These are phyloP conservation scores for Curvularia lunata DNA, from an alignment of 2,329 filamentous ascomycete species.

Conservation along the genomic window DNA sequence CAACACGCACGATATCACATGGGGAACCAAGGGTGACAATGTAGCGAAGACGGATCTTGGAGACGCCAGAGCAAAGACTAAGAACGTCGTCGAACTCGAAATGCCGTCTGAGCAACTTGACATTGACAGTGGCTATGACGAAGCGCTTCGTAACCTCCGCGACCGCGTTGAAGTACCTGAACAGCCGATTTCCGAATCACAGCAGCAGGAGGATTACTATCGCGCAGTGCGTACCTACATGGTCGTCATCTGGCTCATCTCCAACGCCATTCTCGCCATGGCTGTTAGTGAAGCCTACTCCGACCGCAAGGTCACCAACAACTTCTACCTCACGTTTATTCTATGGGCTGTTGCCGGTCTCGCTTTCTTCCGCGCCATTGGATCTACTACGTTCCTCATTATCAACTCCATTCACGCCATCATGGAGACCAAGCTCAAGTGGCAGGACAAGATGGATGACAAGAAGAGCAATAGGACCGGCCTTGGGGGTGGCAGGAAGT, in stretches of 20 bases:
- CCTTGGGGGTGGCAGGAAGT: constrained; percentile 36
- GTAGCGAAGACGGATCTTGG: constrained; percentile 91
- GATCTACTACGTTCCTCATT: constrained; percentile 79
- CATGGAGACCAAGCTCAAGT: constrained; percentile 82
- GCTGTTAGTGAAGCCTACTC: constrained; percentile 85
- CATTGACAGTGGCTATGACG: constrained; percentile 97
- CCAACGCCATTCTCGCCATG: constrained; percentile 94
- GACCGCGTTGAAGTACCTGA: constrained; percentile 84
- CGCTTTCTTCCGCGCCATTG: constrained; percentile 86
- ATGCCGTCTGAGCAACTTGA: constrained; percentile 98
- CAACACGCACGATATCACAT: constrained; percentile 98
- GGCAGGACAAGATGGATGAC: constrained; percentile 45
- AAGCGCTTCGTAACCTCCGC: constrained; percentile 92
- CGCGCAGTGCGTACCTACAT: constrained; percentile 97
- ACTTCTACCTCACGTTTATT: constrained; percentile 91
- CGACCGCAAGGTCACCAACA: constrained; percentile 72
- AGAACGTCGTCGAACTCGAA: constrained; percentile 85
- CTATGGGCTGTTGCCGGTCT: constrained; percentile 88
- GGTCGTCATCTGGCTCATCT: constrained; percentile 92
- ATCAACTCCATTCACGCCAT: constrained; percentile 84
- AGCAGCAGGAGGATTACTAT: constrained; percentile 98
- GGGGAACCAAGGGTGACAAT: constrained; percentile 99
- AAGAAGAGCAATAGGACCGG: constrained; percentile 37
- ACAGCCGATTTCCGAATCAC: constrained; percentile 69
- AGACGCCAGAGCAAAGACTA: constrained; percentile 75